Base-by-base conservation (phyloP, 2,329 filamentous ascomycete species). In the Periconia macrospinosa region DNA sequence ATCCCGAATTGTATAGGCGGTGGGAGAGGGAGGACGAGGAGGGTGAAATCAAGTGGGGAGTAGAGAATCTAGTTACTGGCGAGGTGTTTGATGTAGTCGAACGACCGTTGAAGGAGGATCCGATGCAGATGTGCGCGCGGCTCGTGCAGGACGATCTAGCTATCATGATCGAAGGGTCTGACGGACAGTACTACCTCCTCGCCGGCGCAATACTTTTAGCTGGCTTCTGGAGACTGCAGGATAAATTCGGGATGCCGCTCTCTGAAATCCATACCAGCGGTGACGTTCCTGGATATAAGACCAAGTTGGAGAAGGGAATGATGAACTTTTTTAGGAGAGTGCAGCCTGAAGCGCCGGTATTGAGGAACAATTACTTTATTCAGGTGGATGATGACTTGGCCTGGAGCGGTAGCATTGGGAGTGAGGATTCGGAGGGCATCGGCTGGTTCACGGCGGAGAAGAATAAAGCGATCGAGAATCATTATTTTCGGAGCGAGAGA, bases 321-420 rank as follows among this genome's bases (percentile, higher is more conserved):
- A 82, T 82, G 76, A 91, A 88, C 69, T 92, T 95, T 77, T 94
- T 95, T 76, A 79, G 83, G 0, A 78, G 91, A 0, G 72, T 94
- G 0, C 81, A 83, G 65, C 87, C 88, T 1, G 86, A 91, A 41
- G 83, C 85, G 43, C 81, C 86, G 0, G 83, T 89, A 20, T 62
- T 85, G 18, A 80, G 90, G 54, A 91, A 92, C 69, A 93, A 94
- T 69, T 95, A 94, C 74, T 95, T 95, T 76, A 83, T 95, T 58
- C 91, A 95, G 74, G 90, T 94, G 1, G 91, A 95, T 66, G 89
- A 92, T 52, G 75, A 81, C 6, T 78, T 96, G 1, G 79, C 88
- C 0, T 95, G 91, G 91, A 90, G 86, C 54, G 76, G 80, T 65
- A 90, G 85, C 63, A 92, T 95, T 60, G 91, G 91, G 0, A 63